A percentile compares a stretch with the other conserved stretches of the same genome.
Evolutionary conservation across 106 monocot genomes (phyloP).

Genomic region (Allium cepa): DNA sequence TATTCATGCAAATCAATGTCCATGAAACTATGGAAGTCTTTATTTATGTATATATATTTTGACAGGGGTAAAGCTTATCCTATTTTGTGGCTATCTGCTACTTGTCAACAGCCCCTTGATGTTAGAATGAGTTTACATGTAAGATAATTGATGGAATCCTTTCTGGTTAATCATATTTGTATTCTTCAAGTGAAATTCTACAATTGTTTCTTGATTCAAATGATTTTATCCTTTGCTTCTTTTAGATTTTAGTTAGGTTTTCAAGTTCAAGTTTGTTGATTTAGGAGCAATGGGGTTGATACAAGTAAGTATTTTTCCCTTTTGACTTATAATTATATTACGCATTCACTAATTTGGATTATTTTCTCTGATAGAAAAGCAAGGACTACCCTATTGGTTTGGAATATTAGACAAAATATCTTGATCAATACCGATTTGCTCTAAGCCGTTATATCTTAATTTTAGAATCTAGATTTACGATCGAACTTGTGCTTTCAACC

Average conservation of each 20-base stretch:
- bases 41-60: too few relatives aligned
- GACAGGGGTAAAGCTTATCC: too few relatives aligned
- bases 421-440: too few relatives aligned
- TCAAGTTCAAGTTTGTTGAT: conserved; percentile 90
- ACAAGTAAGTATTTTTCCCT: conserved; percentile 44
- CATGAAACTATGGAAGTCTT: too few relatives aligned
- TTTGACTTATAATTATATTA: neutral
- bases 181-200: neutral
- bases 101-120: conserved; percentile 83
- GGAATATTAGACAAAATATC: too few relatives aligned
- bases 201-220: neutral
- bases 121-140: conserved; percentile 85
- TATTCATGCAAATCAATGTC: too few relatives aligned
- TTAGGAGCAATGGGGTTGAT: conserved; percentile 86
- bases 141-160: conserved; percentile 90
- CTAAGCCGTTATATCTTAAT: too few relatives aligned
- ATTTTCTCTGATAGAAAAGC: too few relatives aligned
- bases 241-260: conserved; percentile 89
- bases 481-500: too few relatives aligned
- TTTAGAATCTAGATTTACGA: too few relatives aligned
- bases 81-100: too few relatives aligned
- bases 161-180: conserved; percentile 38
- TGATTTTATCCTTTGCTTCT: conserved; percentile 8
- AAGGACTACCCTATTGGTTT: too few relatives aligned
- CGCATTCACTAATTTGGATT: neutral